Conservation (phyloP, 2,329 filamentous ascomycete species). For the Botrytis cinerea region DNA sequence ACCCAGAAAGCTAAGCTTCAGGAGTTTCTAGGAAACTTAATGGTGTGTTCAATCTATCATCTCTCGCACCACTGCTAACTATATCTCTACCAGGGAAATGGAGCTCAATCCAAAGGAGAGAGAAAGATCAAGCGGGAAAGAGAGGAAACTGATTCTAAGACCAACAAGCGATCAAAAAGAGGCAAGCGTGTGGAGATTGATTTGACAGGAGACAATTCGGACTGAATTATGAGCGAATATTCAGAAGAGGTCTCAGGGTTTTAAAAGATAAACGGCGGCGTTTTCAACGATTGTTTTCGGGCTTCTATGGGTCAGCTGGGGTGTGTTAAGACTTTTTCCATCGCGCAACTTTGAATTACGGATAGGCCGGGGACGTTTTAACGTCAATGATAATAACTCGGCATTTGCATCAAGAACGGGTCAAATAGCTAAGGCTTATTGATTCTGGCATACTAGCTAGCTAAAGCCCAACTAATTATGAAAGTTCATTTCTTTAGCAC, state of each 20-base stretch:
- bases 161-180: not conserved
- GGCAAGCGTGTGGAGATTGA: conserved; percentile 8
- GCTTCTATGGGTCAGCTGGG: not conserved
- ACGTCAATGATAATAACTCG: not conserved
- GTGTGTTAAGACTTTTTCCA: not conserved
- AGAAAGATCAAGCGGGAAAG: not conserved
- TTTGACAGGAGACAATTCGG: conserved; percentile 5
- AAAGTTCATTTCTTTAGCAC: not conserved
- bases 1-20: conserved; percentile 10
- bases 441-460: not conserved
- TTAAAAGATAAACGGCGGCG: not conserved
- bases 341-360: not conserved
- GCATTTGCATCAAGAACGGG: not conserved
- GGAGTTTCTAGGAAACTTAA: conserved; percentile 5
- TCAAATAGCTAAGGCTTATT: not conserved
- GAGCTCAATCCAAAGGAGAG: not conserved
- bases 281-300: too few species aligned
- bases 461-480: too few species aligned
- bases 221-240: not conserved
- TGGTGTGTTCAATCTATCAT: not conserved
- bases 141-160: not conserved
- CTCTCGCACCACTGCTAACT: not conserved
- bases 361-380: fast-evolving
- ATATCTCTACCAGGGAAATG: not conserved
- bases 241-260: not conserved